Conservation (phyloP, 441 rosid genomes). For the Pelargonium myrrhifolium region DNA sequence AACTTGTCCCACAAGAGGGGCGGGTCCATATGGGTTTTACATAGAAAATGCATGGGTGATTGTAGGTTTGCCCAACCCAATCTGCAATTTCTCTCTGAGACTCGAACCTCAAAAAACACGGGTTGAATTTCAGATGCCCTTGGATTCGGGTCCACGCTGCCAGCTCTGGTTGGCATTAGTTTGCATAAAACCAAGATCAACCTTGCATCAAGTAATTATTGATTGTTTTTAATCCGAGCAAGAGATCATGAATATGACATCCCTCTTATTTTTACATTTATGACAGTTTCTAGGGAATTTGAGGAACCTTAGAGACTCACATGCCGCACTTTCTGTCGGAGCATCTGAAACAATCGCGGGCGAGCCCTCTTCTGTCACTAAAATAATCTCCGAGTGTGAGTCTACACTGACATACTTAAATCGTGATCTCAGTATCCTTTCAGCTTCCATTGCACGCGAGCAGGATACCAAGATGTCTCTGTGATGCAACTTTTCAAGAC, state of each 20-base stretch:
- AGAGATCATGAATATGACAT: too few species aligned
- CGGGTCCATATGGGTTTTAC: too few species aligned
- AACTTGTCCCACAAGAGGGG: too few species aligned
- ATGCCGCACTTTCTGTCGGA: constrained; percentile 87
- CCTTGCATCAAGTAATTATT: neutral
- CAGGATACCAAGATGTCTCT: constrained; percentile 38
- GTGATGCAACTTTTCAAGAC: constrained; percentile 16
- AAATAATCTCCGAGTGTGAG: constrained; percentile 89
- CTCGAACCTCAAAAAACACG: too few species aligned
- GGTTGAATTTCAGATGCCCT: too few species aligned
- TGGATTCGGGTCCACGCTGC: too few species aligned
- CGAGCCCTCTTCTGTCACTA: constrained; percentile 75
- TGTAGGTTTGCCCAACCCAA: too few species aligned
- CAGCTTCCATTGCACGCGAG: constrained; percentile 78
- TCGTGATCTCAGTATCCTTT: constrained; percentile 80
- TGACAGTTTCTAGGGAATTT: constrained; percentile 82
- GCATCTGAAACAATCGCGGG: constrained; percentile 72
- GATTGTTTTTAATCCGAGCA: neutral
- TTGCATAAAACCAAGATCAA: constrained; percentile 5
- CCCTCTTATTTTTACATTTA: too few species aligned
- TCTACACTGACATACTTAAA: constrained; percentile 80
- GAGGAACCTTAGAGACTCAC: constrained; percentile 91
- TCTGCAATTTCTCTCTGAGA: too few species aligned
- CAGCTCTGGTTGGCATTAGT: neutral
- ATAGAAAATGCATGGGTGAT: too few species aligned